phyloP scores from a whole-genome alignment of 768 basidiomycete genomes.

The Suillus placidus region DNA sequence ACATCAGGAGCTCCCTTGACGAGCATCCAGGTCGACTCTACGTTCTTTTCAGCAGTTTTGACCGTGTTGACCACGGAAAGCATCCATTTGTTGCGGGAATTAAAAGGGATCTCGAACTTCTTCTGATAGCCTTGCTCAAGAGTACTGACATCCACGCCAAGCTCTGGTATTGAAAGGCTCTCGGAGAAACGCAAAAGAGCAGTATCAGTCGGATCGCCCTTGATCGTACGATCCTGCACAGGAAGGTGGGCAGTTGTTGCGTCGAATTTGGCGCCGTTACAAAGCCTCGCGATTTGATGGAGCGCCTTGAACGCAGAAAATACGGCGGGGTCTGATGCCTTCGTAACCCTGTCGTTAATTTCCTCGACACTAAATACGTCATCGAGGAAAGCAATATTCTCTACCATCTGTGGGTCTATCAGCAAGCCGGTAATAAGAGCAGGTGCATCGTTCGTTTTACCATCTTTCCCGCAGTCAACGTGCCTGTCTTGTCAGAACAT shows the following conservation, averaged over 20 bases:
- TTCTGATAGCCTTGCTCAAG: not conserved
- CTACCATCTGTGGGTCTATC: conserved; percentile 26
- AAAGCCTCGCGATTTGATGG: conserved; percentile 45
- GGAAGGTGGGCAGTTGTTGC: conserved; percentile 13
- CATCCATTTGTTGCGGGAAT: conserved; percentile 55
- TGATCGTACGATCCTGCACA: conserved; percentile 25
- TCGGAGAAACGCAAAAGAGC: conserved; percentile 48
- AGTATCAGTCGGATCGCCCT: conserved; percentile 48
- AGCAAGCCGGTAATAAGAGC: not conserved
- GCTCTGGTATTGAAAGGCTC: conserved; percentile 13
- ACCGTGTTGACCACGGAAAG: conserved; percentile 39
- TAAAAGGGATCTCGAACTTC: conserved; percentile 36
- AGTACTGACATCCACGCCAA: conserved; percentile 15
- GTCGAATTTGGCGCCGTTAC: conserved; percentile 53
- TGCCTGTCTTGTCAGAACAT: conserved; percentile 62
- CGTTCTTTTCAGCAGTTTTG: not conserved
- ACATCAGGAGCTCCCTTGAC: conserved; percentile 58
- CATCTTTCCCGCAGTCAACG: conserved; percentile 53
- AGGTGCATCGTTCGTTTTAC: conserved; percentile 12
- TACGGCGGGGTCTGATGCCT: conserved; percentile 12
- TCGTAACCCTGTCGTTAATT: conserved; percentile 14
- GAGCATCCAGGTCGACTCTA: conserved; percentile 33
- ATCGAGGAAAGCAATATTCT: conserved; percentile 35
- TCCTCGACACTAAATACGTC: conserved; percentile 17
- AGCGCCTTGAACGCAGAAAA: conserved; percentile 26